A percentile compares a stretch with the other conserved stretches of the same genome.
phyloP scores from a whole-genome alignment of 225 moss, liverwort and hornwort species.

The Bryum argenteum region DNA sequence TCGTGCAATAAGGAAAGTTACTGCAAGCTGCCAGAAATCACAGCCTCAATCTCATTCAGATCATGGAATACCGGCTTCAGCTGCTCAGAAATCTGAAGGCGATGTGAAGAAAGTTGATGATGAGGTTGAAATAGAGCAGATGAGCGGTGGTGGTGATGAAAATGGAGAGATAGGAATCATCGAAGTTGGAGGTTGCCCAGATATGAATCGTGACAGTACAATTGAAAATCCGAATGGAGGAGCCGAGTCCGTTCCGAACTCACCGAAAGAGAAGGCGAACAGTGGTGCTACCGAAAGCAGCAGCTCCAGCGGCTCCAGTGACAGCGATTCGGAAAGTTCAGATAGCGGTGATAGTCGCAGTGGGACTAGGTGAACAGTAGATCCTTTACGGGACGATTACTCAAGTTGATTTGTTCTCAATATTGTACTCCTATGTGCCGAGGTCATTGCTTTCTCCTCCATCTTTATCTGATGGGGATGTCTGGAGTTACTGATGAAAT shows the following conservation, averaged over 20 bases:
- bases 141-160: constrained; percentile 67
- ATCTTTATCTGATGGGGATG: constrained; percentile 20
- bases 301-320: constrained; percentile 74
- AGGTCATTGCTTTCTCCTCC: not conserved
- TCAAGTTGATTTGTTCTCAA: constrained; percentile 20
- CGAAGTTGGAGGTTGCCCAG: constrained; percentile 46
- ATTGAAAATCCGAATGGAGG: constrained; percentile 42
- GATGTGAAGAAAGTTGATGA: constrained; percentile 43
- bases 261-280: constrained; percentile 57
- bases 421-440: not conserved
- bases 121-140: constrained; percentile 54
- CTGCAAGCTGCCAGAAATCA: constrained; percentile 61
- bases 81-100: constrained; percentile 39
- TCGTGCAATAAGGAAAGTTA: constrained; percentile 88
- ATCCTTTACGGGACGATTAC: constrained; percentile 11
- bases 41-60: constrained; percentile 56
- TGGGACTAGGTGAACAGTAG: constrained; percentile 55
- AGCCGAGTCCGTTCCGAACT: constrained; percentile 41
- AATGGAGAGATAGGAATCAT: constrained; percentile 55
- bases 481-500: constrained; percentile 45
- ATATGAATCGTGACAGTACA: constrained; percentile 44
- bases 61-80: constrained; percentile 38
- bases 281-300: constrained; percentile 82
- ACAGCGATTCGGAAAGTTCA: constrained; percentile 76
- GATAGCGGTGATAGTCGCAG: constrained; percentile 87